These are phyloP conservation scores for Pulicaria dysenterica DNA, from an alignment of 129 eudicot genomes.

Conservation along the genomic window DNA sequence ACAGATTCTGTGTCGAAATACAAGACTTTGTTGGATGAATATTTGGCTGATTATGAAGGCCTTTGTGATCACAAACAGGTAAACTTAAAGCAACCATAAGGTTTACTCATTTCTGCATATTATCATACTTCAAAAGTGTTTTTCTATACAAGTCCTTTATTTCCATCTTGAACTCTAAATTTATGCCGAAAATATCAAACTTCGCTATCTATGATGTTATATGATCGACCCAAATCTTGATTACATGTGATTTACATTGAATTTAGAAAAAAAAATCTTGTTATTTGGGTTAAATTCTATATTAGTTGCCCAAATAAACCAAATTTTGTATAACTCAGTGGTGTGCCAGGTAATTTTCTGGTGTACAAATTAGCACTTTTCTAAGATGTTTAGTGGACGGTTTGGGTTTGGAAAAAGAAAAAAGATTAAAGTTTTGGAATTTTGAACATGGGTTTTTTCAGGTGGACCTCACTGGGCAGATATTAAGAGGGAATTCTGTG, in stretches of 20 bases:
- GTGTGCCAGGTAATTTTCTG: too few species aligned
- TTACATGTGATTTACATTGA: not conserved
- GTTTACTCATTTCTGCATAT: too few species aligned
- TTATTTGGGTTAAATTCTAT: constrained; percentile 1
- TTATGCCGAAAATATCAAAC: not conserved
- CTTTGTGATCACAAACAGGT: constrained; percentile 84
- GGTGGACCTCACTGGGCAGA: constrained; percentile 66
- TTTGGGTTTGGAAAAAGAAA: not conserved
- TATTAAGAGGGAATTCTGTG: constrained; percentile 68
- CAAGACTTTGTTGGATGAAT: constrained; percentile 61
- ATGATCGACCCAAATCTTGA: not conserved
- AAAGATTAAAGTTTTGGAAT: not conserved
- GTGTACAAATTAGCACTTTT: not conserved
- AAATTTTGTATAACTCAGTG: too few species aligned
- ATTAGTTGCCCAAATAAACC: too few species aligned
- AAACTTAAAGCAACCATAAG: not conserved
- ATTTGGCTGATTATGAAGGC: constrained; percentile 73
- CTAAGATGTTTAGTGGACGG: not conserved
- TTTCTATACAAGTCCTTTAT: not conserved
- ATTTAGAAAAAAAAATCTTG: not conserved
- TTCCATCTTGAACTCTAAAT: not conserved
- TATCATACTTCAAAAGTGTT: not conserved
- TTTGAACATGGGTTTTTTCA: constrained; percentile 35
- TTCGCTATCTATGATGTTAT: not conserved
- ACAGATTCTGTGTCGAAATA: constrained; percentile 53